Evolutionary conservation across 2,329 filamentous ascomycete genomes (phyloP), one percentile per base, ranked within the genome.

Genomic region (Aspergillus sp.): DNA sequence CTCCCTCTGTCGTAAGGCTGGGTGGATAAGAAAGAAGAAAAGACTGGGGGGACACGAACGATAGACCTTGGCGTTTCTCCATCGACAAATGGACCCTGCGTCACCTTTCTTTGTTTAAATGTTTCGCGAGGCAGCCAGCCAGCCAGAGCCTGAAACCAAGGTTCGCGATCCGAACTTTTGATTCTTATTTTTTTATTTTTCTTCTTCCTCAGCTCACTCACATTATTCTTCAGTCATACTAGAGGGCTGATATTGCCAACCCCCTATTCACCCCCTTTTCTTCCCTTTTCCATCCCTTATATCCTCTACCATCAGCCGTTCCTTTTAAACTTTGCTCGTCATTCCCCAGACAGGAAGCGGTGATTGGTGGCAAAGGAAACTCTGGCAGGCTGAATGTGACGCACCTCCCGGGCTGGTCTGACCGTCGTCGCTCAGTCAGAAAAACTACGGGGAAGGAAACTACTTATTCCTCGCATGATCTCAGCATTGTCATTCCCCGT

Each of bases 351-450:
- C 45, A 26, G 22, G 39, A 47, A 52, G 55, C 39, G 54, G 46
- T 50, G 54, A 42, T 55, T 46, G 29, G 56, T 58, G 56, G 56
- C 56, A 42, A 58, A 54, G 45, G 29, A 51, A 42, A 42, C 36
- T 42, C 26, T 58, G n/a, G n/a, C n/a, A 7, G 16, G 51, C 31
- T 18, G 22, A 29, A 24, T 26, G 39, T 56, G 49, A 54, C 49
- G 52, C 55, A 57, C 36, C 16, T 36, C 49, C 49, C 57, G 51
- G 39, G 54, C 49, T 49, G 51, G 50, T 58, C 54, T 55, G 57
- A 55, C 54, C 60, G 54, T 57, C 56, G 22, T 57, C 56, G 22
- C 36, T 59, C 58, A 54, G 36, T 57, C 26, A 29, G 26, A 29
- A 29, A 10, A 29, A 29, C 26, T 7, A 29, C 26, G 26, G 26